Evolutionary conservation across 345 rosid species (phyloP), one percentile per base, ranked within the genome.

Genomic region (Reutealis trisperma): DNA sequence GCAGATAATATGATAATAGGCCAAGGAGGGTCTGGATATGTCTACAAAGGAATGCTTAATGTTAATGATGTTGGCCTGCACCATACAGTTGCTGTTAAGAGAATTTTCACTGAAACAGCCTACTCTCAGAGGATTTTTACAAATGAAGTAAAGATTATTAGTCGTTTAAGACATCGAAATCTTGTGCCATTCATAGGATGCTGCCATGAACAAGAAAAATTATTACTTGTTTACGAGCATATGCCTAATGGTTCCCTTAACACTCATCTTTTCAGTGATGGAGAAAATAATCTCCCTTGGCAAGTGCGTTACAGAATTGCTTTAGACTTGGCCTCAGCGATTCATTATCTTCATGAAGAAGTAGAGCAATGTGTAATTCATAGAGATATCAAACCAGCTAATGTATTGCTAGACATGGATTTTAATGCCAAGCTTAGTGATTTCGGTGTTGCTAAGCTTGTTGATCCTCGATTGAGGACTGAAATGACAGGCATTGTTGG

Each of bases 331-430:
- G 89, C 90, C 24, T 85, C 92, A 2, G 87, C 85, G 1, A 24
- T 89, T 44, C 68, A 83, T n/a, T 86, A 88, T 70, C 88, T 88
- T 24, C 91, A 88, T 22, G 89, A 88, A 68, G 92, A 85, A 66
- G 81, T 86, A 88, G 90, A 84, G 63, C 87, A 85, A 74, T 85
- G 86, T 25, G 88, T 87, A 24, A 83, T 85, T 15, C 90, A 87
- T 6, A 77, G 92, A 59, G 91, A 88, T 65, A 73, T 88, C 34
- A 88, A 88, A 51, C 55, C 77, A n/a, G 51, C 44, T 24, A 74
- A 74, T 10, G 45, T 74, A 14, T 21, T 74, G 47, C 32, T 74
- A 19, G 77, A 74, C 58, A 44, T 25, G 9, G 49, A 63, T 64
- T 74, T 57, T n/a, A 64, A 16, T 16, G 57, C 62, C 27, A 74